Percentiles rank a stretch among this genome's conserved stretches.
Evolutionary conservation across 2,329 filamentous ascomycete genomes (phyloP).

Genomic region (Elsinoe arachidis): DNA sequence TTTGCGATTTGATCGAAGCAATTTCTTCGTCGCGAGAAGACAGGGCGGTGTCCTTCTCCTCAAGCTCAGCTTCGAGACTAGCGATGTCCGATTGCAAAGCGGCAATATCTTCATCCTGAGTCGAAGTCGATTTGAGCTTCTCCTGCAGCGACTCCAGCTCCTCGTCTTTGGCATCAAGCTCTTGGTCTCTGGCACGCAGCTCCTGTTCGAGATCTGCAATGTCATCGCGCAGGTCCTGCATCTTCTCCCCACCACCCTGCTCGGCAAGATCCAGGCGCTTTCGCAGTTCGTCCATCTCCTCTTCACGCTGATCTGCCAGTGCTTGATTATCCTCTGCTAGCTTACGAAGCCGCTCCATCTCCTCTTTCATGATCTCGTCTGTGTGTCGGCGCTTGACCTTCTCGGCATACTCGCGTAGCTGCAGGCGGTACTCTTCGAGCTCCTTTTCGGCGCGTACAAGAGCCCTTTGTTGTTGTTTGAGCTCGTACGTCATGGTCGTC

Average conservation of each 20-base stretch:
- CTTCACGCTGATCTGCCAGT: conserved; percentile 33
- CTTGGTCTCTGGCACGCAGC: conserved; percentile 41
- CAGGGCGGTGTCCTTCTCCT: conserved; percentile 37
- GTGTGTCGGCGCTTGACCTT: conserved; percentile 64
- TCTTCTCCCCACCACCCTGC: conserved; percentile 23
- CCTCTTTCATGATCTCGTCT: conserved; percentile 59
- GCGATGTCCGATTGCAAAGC: conserved; percentile 51
- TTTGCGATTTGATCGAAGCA: conserved; percentile 24
- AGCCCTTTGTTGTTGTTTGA: conserved; percentile 78
- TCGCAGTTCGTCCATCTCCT: conserved; percentile 35
- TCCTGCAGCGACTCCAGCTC: conserved; percentile 40
- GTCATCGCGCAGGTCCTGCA: conserved; percentile 38
- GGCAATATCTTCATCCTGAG: conserved; percentile 43
- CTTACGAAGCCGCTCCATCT: conserved; percentile 43
- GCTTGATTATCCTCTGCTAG: conserved; percentile 36
- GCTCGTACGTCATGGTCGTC: conserved; percentile 78
- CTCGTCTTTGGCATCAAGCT: conserved; percentile 35
- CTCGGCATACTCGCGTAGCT: conserved; percentile 75
- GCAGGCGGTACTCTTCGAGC: conserved; percentile 71
- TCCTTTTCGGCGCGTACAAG: conserved; percentile 76
- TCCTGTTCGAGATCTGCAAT: conserved; percentile 41
- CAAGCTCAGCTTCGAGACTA: conserved; percentile 43
- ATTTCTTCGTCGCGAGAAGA: conserved; percentile 25
- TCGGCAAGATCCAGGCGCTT: conserved; percentile 31
- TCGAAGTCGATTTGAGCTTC: conserved; percentile 30